Base-by-base conservation (phyloP, 257 asterid species). In the Solanum ossicruentum region DNA sequence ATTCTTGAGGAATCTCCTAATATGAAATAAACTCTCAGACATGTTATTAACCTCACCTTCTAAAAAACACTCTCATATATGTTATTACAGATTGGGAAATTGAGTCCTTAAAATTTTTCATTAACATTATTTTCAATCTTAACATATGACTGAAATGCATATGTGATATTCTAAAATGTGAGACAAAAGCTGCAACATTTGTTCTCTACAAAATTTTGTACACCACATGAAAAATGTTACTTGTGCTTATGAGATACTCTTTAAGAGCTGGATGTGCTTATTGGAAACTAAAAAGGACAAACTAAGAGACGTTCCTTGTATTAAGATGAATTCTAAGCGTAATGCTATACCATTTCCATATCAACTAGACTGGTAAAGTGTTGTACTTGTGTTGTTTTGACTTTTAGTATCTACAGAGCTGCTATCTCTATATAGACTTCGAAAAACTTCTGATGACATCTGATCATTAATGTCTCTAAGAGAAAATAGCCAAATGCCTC, bases 1-100 rank as follows among this genome's bases (percentile, higher is more conserved):
- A 75, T 88, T 87, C 84, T 89, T 79, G 49, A 84, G 83, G 84
- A 88, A 83, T 86, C 85, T 61, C 71, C 58, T 81, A 55, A 63
- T 52, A 86, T 84, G 65, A 49, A 51, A 61, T 65, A 71, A 84
- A 77, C 63, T 51, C 21, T 26, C 83, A 52, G 49, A 75, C 47
- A 69, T 84, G 56, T 75, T 61, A 58, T 83, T 85, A 73, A 23
- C 61, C 82, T 75, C 61, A 51, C 23, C 45, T 49, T 71, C 11
- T 3, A 43, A 73, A 47, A 73, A 73, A 71, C 75, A 52, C 65
- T 78, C 47, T 9, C 5, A 52, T 41, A 70, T 47, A 81, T 84
- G 55, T 67, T 65, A 61, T 72, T 85, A 79, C 81, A 65, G 60
- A 79, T 43, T 45, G 18, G 55, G 49, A 85, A 86, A 84, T 16